These are phyloP conservation scores for Coccomyxa subellipsoidea DNA, from an alignment of 163 green algal genomes.

Conservation along the genomic window DNA sequence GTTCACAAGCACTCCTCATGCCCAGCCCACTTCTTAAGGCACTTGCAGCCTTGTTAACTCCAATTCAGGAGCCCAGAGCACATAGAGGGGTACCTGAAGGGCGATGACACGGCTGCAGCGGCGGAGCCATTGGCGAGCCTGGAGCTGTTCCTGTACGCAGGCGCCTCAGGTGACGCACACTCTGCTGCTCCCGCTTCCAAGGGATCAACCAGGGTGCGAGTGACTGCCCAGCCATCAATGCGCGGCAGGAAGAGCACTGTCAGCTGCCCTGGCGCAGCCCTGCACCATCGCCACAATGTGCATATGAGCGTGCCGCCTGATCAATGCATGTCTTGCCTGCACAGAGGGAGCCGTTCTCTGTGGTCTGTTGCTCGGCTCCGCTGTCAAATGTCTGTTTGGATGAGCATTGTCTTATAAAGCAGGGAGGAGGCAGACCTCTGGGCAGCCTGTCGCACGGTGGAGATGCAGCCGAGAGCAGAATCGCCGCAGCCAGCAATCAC, in stretches of 20 bases:
- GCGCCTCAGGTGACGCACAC: not conserved
- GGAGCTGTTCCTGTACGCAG: not conserved
- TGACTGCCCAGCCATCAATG: conserved; percentile 40
- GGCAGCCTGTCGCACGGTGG: conserved; percentile 21
- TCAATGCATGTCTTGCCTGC: no score
- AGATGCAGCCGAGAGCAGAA: conserved; percentile 13
- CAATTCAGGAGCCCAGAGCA: no score
- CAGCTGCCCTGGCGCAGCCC: conserved; percentile 10
- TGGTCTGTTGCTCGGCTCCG: not conserved
- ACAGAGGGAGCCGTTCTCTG: not conserved
- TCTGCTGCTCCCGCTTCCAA: not conserved
- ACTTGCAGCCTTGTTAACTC: no score
- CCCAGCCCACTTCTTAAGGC: no score
- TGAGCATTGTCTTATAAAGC: not conserved
- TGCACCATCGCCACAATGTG: not conserved
- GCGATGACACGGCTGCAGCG: conserved; percentile 5
- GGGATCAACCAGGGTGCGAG: not conserved
- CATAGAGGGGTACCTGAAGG: conserved; percentile 9
- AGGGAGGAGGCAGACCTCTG: not conserved
- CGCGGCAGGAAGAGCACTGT: conserved; percentile 33
- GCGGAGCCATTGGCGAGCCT: not conserved
- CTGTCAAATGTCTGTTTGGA: not conserved
- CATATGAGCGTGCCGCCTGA: not conserved
- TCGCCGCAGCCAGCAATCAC: conserved; percentile 31
- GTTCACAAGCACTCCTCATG: no score